phyloP scores from a whole-genome alignment of 2,329 filamentous ascomycete species.

The Verruconis gallopava region DNA sequence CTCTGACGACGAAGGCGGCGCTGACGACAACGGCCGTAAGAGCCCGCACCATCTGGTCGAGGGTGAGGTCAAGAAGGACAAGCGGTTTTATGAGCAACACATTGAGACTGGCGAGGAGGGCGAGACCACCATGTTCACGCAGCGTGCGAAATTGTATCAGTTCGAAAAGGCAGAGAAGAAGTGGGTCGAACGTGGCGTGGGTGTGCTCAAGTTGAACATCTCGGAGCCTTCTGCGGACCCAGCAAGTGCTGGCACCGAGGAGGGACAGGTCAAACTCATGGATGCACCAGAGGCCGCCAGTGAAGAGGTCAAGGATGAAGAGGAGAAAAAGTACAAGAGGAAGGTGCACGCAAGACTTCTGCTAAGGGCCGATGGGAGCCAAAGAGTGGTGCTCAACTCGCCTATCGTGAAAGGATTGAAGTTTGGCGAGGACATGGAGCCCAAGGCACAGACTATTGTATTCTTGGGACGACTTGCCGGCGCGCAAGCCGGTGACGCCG shows the following conservation, averaged over 20 bases:
- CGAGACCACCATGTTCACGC: slow-evolving; percentile 61
- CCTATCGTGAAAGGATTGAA: slow-evolving; percentile 41
- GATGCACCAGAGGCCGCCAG: slow-evolving; percentile 39
- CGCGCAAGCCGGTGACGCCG: background rate
- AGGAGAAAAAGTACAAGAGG: slow-evolving; percentile 23
- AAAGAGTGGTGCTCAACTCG: slow-evolving; percentile 77
- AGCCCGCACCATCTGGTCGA: background rate
- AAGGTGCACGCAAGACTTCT: slow-evolving; percentile 52
- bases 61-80: slow-evolving; percentile 50
- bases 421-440: background rate
- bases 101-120: slow-evolving; percentile 80
- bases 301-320: slow-evolving; percentile 36
- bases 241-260: slow-evolving; percentile 13
- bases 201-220: slow-evolving; percentile 71
- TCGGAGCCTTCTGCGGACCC: slow-evolving; percentile 28
- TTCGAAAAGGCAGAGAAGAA: slow-evolving; percentile 47
- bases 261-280: background rate
- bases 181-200: slow-evolving; percentile 84
- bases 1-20: slow-evolving; percentile 22
- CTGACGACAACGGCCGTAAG: slow-evolving; percentile 15
- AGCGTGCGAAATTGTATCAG: slow-evolving; percentile 74
- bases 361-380: slow-evolving; percentile 82
- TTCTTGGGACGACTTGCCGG: background rate
- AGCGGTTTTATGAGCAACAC: slow-evolving; percentile 46
- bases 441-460: background rate